Evolutionary conservation across 495 filamentous ascomycete species (phyloP).

Genomic region (Aspergillus mulundensis): DNA sequence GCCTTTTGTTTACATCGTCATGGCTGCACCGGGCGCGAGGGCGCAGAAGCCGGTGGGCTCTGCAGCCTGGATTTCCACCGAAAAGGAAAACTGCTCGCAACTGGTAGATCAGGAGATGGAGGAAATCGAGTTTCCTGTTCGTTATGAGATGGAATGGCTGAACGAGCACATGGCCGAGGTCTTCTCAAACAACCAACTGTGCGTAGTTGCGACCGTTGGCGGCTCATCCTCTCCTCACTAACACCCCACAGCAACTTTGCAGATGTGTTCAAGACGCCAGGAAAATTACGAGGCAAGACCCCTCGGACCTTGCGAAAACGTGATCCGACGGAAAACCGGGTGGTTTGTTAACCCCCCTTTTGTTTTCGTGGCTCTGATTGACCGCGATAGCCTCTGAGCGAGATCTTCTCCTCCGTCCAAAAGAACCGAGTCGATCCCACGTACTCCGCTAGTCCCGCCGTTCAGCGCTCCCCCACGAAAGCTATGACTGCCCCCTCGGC

Average conservation of each 20-base stretch:
- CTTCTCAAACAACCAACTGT: conserved; percentile 82
- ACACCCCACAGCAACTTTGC: conserved; percentile 65
- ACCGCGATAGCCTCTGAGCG: conserved; percentile 65
- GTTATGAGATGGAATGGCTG: conserved; percentile 91
- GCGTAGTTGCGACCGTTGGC: conserved; percentile 29
- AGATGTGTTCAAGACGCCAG: conserved; percentile 94
- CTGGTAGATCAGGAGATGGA: conserved; percentile 72
- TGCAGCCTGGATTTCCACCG: conserved; percentile 61
- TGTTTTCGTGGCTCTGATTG: conserved; percentile 12
- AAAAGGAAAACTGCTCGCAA: conserved; percentile 60
- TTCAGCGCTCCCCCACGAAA: conserved; percentile 35
- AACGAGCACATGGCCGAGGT: conserved; percentile 97
- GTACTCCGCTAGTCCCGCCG: conserved; percentile 29
- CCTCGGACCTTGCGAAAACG: conserved; percentile 76
- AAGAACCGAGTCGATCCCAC: conserved; percentile 40
- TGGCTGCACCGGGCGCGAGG: conserved; percentile 46
- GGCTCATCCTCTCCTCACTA: conserved; percentile 24
- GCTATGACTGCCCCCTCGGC: conserved; percentile 17
- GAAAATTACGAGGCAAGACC: conserved; percentile 89
- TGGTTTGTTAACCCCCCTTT: conserved; percentile 48
- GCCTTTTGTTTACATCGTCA: conserved; percentile 43
- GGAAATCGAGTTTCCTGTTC: conserved; percentile 81
- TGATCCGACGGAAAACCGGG: conserved; percentile 58
- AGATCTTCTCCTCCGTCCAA: conserved; percentile 67
- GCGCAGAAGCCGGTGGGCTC: conserved; percentile 59